A percentile compares a stretch with the other conserved stretches of the same genome.
Conservation (phyloP, 352 stramenopile genomes). For the Pythium brachiatum region DNA sequence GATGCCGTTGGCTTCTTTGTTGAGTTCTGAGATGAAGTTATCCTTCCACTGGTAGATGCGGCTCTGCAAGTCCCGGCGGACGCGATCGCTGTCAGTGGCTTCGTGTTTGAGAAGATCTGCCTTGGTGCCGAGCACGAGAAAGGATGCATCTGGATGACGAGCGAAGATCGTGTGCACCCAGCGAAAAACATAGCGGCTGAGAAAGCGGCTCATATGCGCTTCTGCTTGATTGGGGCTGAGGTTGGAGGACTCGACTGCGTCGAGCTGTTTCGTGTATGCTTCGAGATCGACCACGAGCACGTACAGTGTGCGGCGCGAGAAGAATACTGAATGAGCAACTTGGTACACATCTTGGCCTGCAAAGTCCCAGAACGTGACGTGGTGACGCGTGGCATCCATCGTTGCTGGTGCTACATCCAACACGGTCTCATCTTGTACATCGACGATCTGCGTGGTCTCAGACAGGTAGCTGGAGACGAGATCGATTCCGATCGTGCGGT, state of each 20-base stretch:
- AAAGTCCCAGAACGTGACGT: slow-evolving; percentile 6
- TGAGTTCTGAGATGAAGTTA: no score
- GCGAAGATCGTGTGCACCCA: slow-evolving; percentile 10
- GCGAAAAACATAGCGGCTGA: slow-evolving; percentile 1
- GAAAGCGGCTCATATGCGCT: neutral
- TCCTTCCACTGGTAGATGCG: no score
- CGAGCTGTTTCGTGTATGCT: neutral
- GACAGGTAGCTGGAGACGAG: slow-evolving; percentile 22
- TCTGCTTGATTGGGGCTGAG: neutral
- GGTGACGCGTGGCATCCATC: neutral
- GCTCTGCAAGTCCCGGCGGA: no score
- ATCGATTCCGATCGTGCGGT: slow-evolving; percentile 30
- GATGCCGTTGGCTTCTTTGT: neutral
- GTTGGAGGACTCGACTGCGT: neutral
- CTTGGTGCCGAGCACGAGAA: slow-evolving; percentile 9
- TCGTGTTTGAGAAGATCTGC: no score
- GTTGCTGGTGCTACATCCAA: no score
- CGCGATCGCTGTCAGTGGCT: no score
- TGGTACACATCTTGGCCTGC: slow-evolving; percentile 1
- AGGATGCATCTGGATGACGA: slow-evolving; percentile 4
- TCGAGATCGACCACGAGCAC: neutral
- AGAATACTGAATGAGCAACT: neutral
- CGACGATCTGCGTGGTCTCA: neutral
- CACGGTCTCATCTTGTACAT: neutral
- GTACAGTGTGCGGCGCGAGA: neutral